Evolutionary conservation across 2,329 filamentous ascomycete genomes (phyloP).

Genomic region (Ascosphaera pollenicola): DNA sequence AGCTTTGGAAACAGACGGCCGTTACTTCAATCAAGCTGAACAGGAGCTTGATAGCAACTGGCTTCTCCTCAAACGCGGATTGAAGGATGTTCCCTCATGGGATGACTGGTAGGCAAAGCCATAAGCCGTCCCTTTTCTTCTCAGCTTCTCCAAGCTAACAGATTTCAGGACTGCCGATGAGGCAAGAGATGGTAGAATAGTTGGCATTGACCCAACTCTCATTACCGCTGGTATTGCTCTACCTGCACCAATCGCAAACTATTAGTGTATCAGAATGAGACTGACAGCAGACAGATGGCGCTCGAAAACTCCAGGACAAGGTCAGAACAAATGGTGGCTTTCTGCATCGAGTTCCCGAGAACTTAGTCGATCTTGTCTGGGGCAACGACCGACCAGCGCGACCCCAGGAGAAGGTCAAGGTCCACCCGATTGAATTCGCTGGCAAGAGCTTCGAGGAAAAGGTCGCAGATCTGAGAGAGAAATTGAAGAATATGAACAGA

Average conservation of each 20-base stretch:
- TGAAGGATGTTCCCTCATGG: slow-evolving; percentile 90
- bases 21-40: slow-evolving; percentile 92
- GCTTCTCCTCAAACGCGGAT: slow-evolving; percentile 74
- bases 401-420: slow-evolving; percentile 53
- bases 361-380: slow-evolving; percentile 88
- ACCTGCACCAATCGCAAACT: slow-evolving; percentile 1
- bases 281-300: slow-evolving; percentile 26
- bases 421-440: slow-evolving; percentile 49
- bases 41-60: slow-evolving; percentile 85
- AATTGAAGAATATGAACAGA: slow-evolving; percentile 74
- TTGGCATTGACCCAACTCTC: slow-evolving; percentile 76
- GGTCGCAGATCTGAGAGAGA: slow-evolving; percentile 67
- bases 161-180: slow-evolving; percentile 45
- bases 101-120: slow-evolving; percentile 55
- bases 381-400: slow-evolving; percentile 46
- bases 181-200: slow-evolving; percentile 63
- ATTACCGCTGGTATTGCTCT: slow-evolving; percentile 38
- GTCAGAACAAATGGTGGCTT: slow-evolving; percentile 68
- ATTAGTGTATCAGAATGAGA: slow-evolving; percentile 2
- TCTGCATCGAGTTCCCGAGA: slow-evolving; percentile 52
- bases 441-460: slow-evolving; percentile 71
- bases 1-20: slow-evolving; percentile 77
- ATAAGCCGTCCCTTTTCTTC: neutral
- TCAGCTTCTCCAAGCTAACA: slow-evolving; percentile 3
- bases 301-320: slow-evolving; percentile 58